Base-by-base conservation (phyloP, 1,139 yeast genomes). In the Geotrichum europaeum region DNA sequence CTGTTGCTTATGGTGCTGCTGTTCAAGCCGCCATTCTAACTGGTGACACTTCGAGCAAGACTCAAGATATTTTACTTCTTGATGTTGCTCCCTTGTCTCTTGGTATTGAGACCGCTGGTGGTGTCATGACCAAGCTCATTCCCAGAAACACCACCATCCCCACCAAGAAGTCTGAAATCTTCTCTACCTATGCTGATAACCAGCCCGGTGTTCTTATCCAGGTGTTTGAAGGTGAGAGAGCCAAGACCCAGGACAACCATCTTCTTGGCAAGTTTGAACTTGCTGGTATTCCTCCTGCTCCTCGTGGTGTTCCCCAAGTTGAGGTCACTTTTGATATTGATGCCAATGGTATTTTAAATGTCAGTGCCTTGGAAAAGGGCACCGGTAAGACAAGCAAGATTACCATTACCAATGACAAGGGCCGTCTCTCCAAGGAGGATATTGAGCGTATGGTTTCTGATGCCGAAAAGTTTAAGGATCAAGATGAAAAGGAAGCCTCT, bases 1-100 rank as follows among this genome's bases (percentile, higher is more conserved):
- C 96, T 76, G 96, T 89, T 79, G 97, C 97, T 76, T 90, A 89
- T 83, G 97, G 97, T 86, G 97, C 97, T 73, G 97, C 97, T 73
- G 81, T 78, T 66, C 94, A 89, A 81, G 96, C 95, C 71, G 95
- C 97, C 70, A 90, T 90, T 74, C 82, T 90, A 71, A 85, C 96
- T 64, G 96, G 96, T 81, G 95, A 88, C 77, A 84, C 92, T 63
- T 84, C 91, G 62, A 82, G 85, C 70, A 83, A 83, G 80, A 83
- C 95, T 69, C 92, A 88, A 81, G 96, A 88, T 76, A 81, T 88
- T 75, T 84, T 89, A 73, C 84, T 89, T 72, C 59, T 89, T 77
- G 96, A 88, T 83, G 96, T 84, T 72, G 88, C 89, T 70, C 96
- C 96, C 73, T 83, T 89, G 75, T 88, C 96, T 61, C 80, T 89